Evolutionary conservation across 495 filamentous ascomycete species (phyloP).

Genomic region (Elasticomyces elasticus): DNA sequence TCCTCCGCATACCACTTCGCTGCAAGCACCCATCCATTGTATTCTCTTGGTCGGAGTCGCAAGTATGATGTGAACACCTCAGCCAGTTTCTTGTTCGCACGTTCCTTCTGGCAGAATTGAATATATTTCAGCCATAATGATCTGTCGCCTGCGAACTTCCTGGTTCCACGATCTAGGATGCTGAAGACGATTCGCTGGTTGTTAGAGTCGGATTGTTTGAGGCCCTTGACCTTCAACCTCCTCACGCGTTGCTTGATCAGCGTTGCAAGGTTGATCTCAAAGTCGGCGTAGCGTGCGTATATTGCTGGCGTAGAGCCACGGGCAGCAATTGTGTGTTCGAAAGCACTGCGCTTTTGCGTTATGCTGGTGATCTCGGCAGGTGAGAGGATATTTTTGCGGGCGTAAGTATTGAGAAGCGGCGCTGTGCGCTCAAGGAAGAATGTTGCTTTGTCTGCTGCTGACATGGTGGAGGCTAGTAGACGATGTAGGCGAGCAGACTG

Average conservation of each 20-base stretch:
- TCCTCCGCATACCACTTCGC: conserved; percentile 64
- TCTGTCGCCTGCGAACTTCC: conserved; percentile 72
- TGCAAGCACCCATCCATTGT: conserved; percentile 80
- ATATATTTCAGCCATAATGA: conserved; percentile 90
- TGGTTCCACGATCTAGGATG: conserved; percentile 77
- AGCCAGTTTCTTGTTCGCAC: conserved; percentile 68
- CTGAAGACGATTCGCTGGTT: conserved; percentile 77
- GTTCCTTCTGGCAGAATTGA: conserved; percentile 64
- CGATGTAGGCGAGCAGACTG: too few relatives aligned
- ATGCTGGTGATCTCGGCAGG: conserved; percentile 83
- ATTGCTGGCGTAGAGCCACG: conserved; percentile 64
- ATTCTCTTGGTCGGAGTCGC: conserved; percentile 72
- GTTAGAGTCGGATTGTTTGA: conserved; percentile 45
- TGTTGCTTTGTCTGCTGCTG: conserved; percentile 81
- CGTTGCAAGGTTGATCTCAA: conserved; percentile 80
- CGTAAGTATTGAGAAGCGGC: conserved; percentile 79
- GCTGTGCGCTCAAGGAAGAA: conserved; percentile 88
- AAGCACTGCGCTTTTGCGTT: conserved; percentile 79
- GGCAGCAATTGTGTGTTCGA: conserved; percentile 81
- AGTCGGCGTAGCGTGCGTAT: conserved; percentile 77
- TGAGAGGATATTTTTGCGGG: conserved; percentile 78
- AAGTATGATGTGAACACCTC: conserved; percentile 67
- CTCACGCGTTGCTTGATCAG: conserved; percentile 73
- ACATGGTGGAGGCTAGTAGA: too few relatives aligned
- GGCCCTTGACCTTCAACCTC: conserved; percentile 59